Evolutionary conservation across 2,329 filamentous ascomycete species (phyloP).

Genomic region (Triangularia setosa): DNA sequence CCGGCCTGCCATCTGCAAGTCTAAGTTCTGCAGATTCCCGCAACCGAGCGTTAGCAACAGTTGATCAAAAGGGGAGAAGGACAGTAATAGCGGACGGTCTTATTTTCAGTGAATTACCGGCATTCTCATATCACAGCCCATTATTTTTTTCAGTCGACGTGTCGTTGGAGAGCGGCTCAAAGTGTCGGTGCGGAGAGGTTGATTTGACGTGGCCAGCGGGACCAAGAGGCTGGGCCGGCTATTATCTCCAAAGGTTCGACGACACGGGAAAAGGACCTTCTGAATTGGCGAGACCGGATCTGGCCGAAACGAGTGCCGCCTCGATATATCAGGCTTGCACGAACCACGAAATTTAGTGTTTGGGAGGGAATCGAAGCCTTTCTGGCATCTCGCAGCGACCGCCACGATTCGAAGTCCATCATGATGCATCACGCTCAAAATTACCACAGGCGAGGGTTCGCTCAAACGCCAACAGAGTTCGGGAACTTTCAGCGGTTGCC

Average conservation of each 20-base stretch:
- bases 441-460: constrained; percentile 14
- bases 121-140: constrained; percentile 20
- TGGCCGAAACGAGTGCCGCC: constrained; percentile 5
- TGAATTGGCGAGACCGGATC: constrained; percentile 6
- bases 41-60: neutral
- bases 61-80: constrained; percentile 2
- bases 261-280: constrained; percentile 17
- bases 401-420: neutral
- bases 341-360: neutral
- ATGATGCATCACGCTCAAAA: constrained; percentile 27
- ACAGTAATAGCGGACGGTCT: constrained; percentile 9
- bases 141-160: constrained; percentile 26
- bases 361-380: neutral
- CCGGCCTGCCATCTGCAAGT: neutral
- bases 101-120: constrained; percentile 15
- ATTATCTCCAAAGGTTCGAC: constrained; percentile 21
- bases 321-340: constrained; percentile 16
- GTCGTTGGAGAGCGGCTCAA: constrained; percentile 24
- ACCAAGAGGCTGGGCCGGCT: constrained; percentile 27
- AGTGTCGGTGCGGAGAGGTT: constrained; percentile 20
- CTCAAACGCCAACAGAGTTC: constrained; percentile 24
- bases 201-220: constrained; percentile 26
- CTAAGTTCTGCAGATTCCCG: neutral
- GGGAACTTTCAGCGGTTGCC: constrained; percentile 35
- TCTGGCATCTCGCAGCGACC: neutral